phyloP scores from a whole-genome alignment of 805 yeast species.

The Zygosaccharomyces bisporus region DNA sequence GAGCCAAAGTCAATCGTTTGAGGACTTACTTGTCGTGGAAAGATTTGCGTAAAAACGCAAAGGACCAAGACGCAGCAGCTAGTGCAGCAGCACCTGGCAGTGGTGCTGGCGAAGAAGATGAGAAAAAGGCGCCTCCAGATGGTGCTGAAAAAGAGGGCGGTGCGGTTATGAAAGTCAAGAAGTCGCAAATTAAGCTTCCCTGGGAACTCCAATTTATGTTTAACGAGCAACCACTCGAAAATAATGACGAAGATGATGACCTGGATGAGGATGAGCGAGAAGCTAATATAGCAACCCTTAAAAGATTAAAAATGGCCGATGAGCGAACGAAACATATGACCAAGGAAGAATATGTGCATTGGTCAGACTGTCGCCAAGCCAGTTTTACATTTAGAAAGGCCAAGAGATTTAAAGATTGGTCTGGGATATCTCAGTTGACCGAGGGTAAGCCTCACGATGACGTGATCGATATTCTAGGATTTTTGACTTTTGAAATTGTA shows the following conservation, averaged over 20 bases:
- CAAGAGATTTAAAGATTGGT: conserved; percentile 96
- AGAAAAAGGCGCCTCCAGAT: conserved; percentile 30
- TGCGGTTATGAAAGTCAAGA: conserved; percentile 55
- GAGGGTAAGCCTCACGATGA: conserved; percentile 94
- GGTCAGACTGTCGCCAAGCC: conserved; percentile 98
- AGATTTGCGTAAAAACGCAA: conserved; percentile 83
- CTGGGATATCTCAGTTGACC: conserved; percentile 75
- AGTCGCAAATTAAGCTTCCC: conserved; percentile 78
- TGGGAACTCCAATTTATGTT: conserved; percentile 97
- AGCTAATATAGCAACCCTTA: conserved; percentile 82
- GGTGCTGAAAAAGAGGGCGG: conserved; percentile 42
- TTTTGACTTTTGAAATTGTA: conserved; percentile 92
- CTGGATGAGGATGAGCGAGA: conserved; percentile 88
- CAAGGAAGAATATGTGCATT: conserved; percentile 93
- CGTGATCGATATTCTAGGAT: conserved; percentile 92
- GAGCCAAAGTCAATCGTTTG: conserved; percentile 86
- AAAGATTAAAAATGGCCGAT: conserved; percentile 86
- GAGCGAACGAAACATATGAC: conserved; percentile 93
- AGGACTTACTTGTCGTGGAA: conserved; percentile 95
- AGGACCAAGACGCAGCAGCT: conserved; percentile 62
- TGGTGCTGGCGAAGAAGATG: conserved; percentile 42
- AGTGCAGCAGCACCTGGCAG: conserved; percentile 52
- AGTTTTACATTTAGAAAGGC: conserved; percentile 91
- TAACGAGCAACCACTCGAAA: conserved; percentile 79
- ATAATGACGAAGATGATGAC: conserved; percentile 58